phyloP scores from a whole-genome alignment of 495 filamentous ascomycete genomes.

The Xylaria cubensis region DNA sequence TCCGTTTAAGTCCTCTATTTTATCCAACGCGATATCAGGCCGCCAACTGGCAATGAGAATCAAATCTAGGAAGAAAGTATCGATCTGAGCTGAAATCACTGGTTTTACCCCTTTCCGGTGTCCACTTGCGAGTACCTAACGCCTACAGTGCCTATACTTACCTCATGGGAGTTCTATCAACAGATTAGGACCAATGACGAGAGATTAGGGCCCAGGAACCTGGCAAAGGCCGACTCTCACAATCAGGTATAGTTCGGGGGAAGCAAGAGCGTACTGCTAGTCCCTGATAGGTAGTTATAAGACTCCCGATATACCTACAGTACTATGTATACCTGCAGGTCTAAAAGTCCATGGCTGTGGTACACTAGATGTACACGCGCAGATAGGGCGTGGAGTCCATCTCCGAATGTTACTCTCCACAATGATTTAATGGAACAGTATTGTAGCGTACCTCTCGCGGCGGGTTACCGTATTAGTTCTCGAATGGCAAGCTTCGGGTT shows the following conservation, averaged over 20 bases:
- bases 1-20: not conserved
- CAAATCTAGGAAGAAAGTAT: not conserved
- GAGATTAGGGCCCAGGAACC: conserved; percentile 20
- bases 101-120: conserved; percentile 17
- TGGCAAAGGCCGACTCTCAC: conserved; percentile 10
- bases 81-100: conserved; percentile 26
- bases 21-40: not conserved
- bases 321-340: conserved; percentile 8
- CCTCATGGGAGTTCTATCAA: not conserved
- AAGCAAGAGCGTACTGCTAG: not conserved
- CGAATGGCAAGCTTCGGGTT: conserved; percentile 14
- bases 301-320: not conserved
- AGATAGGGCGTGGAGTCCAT: conserved; percentile 15
- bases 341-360: conserved; percentile 5
- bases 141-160: not conserved
- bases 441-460: not conserved
- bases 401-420: conserved; percentile 4
- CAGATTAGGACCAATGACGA: conserved; percentile 6
- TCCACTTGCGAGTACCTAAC: conserved; percentile 16
- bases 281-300: not conserved
- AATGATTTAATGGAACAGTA: not conserved
- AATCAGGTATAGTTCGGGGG: not conserved
- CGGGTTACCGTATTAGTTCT: conserved; percentile 25
- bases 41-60: not conserved
- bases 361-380: conserved; percentile 1